Evolutionary conservation across 208 protist species (phyloP).

Genomic region (Novymonas esmeraldas): DNA sequence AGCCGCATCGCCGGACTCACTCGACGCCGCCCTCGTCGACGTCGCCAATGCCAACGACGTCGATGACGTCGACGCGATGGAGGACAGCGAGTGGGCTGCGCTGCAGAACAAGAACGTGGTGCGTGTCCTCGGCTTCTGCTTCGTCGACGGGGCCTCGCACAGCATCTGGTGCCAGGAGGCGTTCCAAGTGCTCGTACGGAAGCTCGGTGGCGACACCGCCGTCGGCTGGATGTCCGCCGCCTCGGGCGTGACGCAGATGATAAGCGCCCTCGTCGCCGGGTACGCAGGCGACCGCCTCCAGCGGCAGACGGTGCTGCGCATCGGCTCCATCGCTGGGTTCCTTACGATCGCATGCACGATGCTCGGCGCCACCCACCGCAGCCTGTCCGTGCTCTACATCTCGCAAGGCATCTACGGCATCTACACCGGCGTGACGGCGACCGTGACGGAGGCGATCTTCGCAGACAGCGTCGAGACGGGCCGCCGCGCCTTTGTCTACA

Average conservation of each 20-base stretch:
- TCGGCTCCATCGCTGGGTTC: constrained; percentile 30
- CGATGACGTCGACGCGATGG: not conserved
- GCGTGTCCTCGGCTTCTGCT: constrained; percentile 29
- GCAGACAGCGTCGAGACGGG: constrained; percentile 52
- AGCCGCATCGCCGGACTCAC: not conserved
- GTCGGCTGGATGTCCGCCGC: constrained; percentile 41
- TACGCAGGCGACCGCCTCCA: constrained; percentile 16
- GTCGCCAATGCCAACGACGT: constrained; percentile 2
- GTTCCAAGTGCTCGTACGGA: constrained; percentile 52
- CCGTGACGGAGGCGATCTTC: constrained; percentile 51
- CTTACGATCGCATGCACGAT: constrained; percentile 20
- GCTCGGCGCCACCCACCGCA: not conserved
- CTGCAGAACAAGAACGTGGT: constrained; percentile 20
- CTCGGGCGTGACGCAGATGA: constrained; percentile 46
- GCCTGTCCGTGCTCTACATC: constrained; percentile 18
- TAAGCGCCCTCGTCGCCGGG: constrained; percentile 38
- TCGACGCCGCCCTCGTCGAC: constrained; percentile 1
- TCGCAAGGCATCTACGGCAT: constrained; percentile 43
- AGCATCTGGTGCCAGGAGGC: constrained; percentile 46
- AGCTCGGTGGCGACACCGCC: constrained; percentile 21
- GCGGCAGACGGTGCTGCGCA: constrained; percentile 30
- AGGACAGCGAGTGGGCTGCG: not conserved
- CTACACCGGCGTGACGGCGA: constrained; percentile 41
- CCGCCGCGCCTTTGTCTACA: constrained; percentile 51
- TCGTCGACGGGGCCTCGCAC: constrained; percentile 48